These are phyloP conservation scores for Jaapia argillacea DNA, from an alignment of 768 basidiomycete species.

Conservation along the genomic window DNA sequence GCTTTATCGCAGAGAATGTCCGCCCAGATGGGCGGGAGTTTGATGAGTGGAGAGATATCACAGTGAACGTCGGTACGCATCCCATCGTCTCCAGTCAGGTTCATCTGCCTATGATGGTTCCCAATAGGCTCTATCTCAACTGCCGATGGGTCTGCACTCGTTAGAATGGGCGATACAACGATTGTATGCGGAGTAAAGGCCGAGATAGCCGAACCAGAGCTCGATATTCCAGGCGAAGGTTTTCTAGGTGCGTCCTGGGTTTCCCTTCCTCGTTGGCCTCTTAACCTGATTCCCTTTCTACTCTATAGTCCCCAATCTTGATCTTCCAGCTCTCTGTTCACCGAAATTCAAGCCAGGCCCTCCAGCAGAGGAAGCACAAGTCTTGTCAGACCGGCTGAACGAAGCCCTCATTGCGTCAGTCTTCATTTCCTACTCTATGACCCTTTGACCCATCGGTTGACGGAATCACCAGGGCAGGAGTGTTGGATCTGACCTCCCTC, in stretches of 20 bases:
- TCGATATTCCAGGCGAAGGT: slow-evolving; percentile 64
- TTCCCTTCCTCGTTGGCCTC: not conserved
- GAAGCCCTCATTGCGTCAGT: slow-evolving; percentile 68
- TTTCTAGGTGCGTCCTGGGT: slow-evolving; percentile 65
- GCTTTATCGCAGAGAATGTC: slow-evolving; percentile 69
- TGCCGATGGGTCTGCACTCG: slow-evolving; percentile 86
- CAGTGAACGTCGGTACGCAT: slow-evolving; percentile 67
- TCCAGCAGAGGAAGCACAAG: slow-evolving; percentile 89
- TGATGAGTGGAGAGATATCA: slow-evolving; percentile 62
- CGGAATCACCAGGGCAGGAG: slow-evolving; percentile 40
- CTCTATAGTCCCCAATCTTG: slow-evolving; percentile 82
- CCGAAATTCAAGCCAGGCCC: slow-evolving; percentile 94
- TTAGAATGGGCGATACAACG: slow-evolving; percentile 87
- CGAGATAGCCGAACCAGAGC: slow-evolving; percentile 85
- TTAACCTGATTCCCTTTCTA: too few species aligned
- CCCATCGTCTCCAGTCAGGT: not conserved
- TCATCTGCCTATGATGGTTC: not conserved
- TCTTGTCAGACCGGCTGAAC: slow-evolving; percentile 75
- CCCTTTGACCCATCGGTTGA: slow-evolving; percentile 3
- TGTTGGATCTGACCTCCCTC: slow-evolving; percentile 57
- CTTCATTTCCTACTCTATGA: not conserved
- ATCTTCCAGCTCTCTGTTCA: slow-evolving; percentile 88
- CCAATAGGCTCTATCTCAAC: slow-evolving; percentile 82
- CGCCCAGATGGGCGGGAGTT: slow-evolving; percentile 79
- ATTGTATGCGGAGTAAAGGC: slow-evolving; percentile 95